Evolutionary conservation across 2,329 filamentous ascomycete species (phyloP), one percentile per base, ranked within the genome.

Genomic region (Aureobasidium sp.): DNA sequence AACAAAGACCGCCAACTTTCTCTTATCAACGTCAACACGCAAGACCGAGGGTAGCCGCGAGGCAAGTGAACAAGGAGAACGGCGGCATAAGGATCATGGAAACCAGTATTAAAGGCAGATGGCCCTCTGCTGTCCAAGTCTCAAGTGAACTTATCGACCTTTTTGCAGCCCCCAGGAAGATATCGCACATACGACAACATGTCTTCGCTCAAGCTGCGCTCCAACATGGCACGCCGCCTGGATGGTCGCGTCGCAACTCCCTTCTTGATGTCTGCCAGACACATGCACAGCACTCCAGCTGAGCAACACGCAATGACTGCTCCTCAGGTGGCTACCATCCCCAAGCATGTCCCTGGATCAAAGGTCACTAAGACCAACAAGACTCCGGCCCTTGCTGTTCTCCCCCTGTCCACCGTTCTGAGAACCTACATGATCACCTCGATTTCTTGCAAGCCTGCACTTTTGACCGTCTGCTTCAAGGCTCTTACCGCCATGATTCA

Each of bases 401-500:
- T 91, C 39, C 87, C 89, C 0, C 76, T 90, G 3, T 79, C 78
- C 62, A 84, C 84, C 63, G 78, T 92, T 41, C 73, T 91, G 20
- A 85, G 89, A 63, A 89, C 87, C 9, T 82, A 90, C 62, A 78
- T 84, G 66, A 88, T 88, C 60, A 88, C 84, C 6, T 81, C 82
- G 39, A 81, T 91, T 64, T 91, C 89, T 0, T 89, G 87, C 1
- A 90, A 87, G 1, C 85, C 78, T 0, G 62, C 87, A 5, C 82
- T 96, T 5, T 82, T 96, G 2, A 77, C 79, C 1, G 86, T 89
- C 0, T 91, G 88, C 8, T 79, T 94, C 51, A 80, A 80, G 59
- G 73, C 88, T 63, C 87, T 95, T 76, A 82, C 80, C 7, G 72
- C 82, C 25, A 82, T 95, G 67, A 88, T 91, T 12, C 81, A 90